Conservation (phyloP, 2,329 filamentous ascomycete species). For the Fusarium compactum region DNA sequence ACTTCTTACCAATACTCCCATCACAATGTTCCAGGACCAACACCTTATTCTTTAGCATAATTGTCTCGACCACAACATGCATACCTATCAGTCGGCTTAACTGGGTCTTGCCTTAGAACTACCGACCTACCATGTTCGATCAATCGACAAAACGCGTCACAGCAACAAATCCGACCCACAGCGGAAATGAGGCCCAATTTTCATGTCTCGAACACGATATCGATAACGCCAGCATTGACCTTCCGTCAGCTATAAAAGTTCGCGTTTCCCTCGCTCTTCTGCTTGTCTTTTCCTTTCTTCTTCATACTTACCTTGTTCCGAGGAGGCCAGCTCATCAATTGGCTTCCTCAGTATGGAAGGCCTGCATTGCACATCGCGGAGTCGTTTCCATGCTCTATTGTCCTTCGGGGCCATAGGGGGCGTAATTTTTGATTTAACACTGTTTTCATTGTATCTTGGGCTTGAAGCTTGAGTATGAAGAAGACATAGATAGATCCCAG, state of each 20-base stretch:
- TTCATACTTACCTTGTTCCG: slow-evolving; percentile 21
- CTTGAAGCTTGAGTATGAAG: slow-evolving; percentile 8
- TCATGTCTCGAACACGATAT: background rate
- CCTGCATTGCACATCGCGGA: slow-evolving; percentile 26
- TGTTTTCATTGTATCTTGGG: slow-evolving; percentile 9
- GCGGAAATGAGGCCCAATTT: slow-evolving; percentile 4
- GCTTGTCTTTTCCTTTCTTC: slow-evolving; percentile 5
- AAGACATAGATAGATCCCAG: background rate
- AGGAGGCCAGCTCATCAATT: too few relatives aligned
- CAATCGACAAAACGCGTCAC: background rate
- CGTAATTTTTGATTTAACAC: slow-evolving; percentile 22
- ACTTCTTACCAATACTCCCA: fast-evolving
- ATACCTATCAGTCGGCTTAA: background rate
- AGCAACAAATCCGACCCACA: background rate
- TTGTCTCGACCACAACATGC: background rate
- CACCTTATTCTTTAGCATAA: background rate
- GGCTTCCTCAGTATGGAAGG: background rate
- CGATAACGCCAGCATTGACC: background rate
- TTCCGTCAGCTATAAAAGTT: background rate
- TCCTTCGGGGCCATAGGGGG: slow-evolving; percentile 20
- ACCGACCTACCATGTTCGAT: too few relatives aligned
- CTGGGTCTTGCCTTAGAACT: too few relatives aligned
- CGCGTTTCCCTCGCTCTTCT: background rate
- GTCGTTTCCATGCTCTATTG: slow-evolving; percentile 17
- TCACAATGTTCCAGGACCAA: background rate